Evolutionary conservation across 208 protist genomes (phyloP), one percentile per base, ranked within the genome.

Genomic region (Angomonas ambiguus): DNA sequence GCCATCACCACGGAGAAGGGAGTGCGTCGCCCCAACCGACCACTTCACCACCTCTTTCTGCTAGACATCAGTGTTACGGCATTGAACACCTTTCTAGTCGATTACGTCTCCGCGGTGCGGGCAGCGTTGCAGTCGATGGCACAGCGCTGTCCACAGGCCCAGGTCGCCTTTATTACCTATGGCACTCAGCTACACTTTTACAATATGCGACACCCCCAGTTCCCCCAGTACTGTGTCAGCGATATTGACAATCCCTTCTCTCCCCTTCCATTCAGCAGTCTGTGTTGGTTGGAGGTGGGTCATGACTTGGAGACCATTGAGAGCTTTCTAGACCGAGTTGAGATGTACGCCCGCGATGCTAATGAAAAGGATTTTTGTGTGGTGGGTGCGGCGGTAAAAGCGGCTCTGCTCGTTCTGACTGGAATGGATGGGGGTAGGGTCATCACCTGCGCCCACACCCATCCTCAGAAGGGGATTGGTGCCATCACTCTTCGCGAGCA

Each of bases 171-270:
- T 57, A 85, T 97, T 49, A 95, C 88, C 20, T 97, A 87, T 62
- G 88, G 81, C 32, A 77, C 83, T 5, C 87, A 82, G 59, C 69
- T 97, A 30, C 93, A 97, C 65, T 97, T 97, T 61, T 97, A 95
- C 74, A 83, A 97, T 72, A 66, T 95, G 22, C 82, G 73, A 34
- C 62, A 94, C 58, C 82, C 80, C 18, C 66, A 77, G 34, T 76
- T 94, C 45, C 88, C 90, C 65, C 87, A 93, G 82, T 62, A 83
- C 13, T 79, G 81, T 73, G 88, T 95, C 27, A 71, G 87, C 10
- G 91, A 97, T 66, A 83, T 95, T 18, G 80, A 91, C 32, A 83
- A 88, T 66, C 86, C 89, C 22, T 97, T 96, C 65, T 90, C 95
- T 11, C 90, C 93, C 22, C 80, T 97, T n/a, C 93, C 93, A 28